Evolutionary conservation across 495 filamentous ascomycete species (phyloP), one percentile per base, ranked within the genome.

Genomic region (Immersiella caudata): DNA sequence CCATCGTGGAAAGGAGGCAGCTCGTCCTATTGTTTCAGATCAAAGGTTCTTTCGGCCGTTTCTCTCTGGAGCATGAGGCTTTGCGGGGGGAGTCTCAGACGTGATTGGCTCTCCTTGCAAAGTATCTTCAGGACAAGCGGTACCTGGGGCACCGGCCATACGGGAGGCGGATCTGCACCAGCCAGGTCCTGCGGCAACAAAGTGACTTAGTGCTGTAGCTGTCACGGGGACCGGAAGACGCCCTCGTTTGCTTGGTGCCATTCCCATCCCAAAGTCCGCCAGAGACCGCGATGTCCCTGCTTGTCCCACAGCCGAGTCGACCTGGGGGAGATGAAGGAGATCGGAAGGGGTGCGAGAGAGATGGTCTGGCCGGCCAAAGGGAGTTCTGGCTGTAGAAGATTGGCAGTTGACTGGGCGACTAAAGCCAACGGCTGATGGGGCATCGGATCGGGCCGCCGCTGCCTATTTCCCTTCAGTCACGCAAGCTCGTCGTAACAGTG

Each of bases 1-100:
- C 67, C 55, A 51, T 62, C 21, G 68, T 65, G 62, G 66, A 49
- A 70, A 66, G 49, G 33, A 73, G 66, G 54, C 21, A 65, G 57
- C 63, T 65, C 64, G 65, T 68, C 71, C 74, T 62, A 67, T 69
- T 76, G 76, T 78, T 78, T 78, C 76, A 78, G 71, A 71, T 70
- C 64, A 51, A 49, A 73, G 61, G 26, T 67, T 68, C 75, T 77
- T 76, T 77, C 75, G 75, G 75, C 75, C 75, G 75, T 77, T 76
- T 68, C 68, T 40, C 58, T 29, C 62, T 61, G 59, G 62, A 57
- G 25, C 54, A 12, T 49, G 61, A 61, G 64, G 58, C 65, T 57
- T 65, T 46, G 51, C 33, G 56, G 54, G n/a, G 29, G 18, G 55
- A 50, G n/a, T 35, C 60, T 33, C 27, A 24, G 35, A n/a, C 20